Evolutionary conservation across 176 grass and related monocot species (phyloP).

Genomic region (Zizania latifolia): DNA sequence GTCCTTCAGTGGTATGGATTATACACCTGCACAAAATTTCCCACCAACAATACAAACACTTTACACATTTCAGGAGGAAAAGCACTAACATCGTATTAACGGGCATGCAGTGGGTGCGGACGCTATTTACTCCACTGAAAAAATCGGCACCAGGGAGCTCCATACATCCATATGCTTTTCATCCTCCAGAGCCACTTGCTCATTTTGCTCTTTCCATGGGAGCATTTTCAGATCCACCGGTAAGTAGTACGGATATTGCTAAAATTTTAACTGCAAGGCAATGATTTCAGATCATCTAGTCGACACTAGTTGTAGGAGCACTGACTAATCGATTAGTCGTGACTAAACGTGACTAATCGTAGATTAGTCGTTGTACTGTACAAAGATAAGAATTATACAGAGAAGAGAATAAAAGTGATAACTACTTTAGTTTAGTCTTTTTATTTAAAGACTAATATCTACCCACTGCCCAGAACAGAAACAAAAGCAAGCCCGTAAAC

Average conservation of each 20-base stretch:
- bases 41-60: neutral
- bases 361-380: no score
- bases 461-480: no score
- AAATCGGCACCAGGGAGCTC: slow-evolving; percentile 43
- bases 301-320: no score
- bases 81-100: slow-evolving; percentile 17
- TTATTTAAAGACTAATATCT: no score
- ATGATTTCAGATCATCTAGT: no score
- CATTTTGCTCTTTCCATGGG: slow-evolving; percentile 93
- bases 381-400: no score
- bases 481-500: no score
- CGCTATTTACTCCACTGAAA: slow-evolving; percentile 48
- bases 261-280: slow-evolving; percentile 2
- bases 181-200: slow-evolving; percentile 54
- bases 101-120: slow-evolving; percentile 51
- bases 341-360: no score
- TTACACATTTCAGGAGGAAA: neutral
- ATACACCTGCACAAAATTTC: slow-evolving; percentile 8
- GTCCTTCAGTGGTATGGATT: slow-evolving; percentile 68
- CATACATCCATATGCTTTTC: slow-evolving; percentile 59
- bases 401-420: no score
- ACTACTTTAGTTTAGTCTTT: no score
- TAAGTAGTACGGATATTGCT: slow-evolving; percentile 27
- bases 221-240: slow-evolving; percentile 85
- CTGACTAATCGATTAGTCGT: no score